Base-by-base conservation (phyloP, 768 basidiomycete species). In the Panellus pusillus region DNA sequence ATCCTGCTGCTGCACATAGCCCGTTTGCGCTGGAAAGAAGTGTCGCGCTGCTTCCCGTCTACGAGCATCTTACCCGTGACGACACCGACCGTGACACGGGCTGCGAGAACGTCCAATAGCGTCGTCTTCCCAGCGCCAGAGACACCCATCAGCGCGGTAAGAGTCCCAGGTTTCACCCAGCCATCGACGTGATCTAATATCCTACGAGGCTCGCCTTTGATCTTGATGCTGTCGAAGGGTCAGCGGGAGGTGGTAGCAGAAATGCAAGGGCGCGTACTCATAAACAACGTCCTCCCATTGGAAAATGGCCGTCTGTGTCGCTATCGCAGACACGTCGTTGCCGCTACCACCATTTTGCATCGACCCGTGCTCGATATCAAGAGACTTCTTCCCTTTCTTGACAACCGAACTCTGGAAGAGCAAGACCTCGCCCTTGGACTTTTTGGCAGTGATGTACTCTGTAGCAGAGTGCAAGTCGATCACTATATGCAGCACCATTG, bases 111-210 rank as follows among this genome's bases (percentile, higher is more conserved):
- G 61, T 79, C 76, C 13, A 63, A 72, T 61, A 58, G 72, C 63
- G 68, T 78, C 66, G 67, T 75, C 65, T 76, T 66, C 2, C 65
- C 56, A 3, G 56, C 56, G 2, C 56, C 56, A 5, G 56, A 44
- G 32, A 57, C 56, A 7, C 56, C 56, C 79, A 82, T 79, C 14
- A 82, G 68, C 2, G 80, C 79, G 0, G 77, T 79, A 32, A 79
- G 65, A 19, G 72, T 78, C 1, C 80, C 80, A 2, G 81, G 79
- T 38, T 72, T 72, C 48, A 79, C 76, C 57, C 75, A 81, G 6
- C 79, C 79, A 38, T 72, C 74, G 17, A 81, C 72, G 45, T 75
- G 65, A 59, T 79, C 71, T 19, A 81, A 68, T 0, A 81, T 44
- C 28, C 63, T 19, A 11, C 58, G 50, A 15, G 62, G 45, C 1